These are phyloP conservation scores for Sporothrix globosa DNA, from an alignment of 2,329 filamentous ascomycete species.

Conservation along the genomic window DNA sequence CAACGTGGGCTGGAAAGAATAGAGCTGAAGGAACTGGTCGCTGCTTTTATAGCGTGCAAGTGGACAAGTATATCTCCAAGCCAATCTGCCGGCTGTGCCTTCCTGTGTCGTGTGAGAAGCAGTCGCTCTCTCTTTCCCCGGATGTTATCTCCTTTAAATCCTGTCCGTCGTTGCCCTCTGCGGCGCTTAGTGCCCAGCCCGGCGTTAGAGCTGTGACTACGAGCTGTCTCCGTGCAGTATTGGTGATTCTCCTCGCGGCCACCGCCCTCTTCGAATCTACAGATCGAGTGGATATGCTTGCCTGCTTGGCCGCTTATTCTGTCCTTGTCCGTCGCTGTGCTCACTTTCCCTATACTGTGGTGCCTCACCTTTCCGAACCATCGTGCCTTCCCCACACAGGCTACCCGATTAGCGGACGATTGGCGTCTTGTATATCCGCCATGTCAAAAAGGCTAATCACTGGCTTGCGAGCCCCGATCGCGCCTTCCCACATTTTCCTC, in stretches of 20 bases:
- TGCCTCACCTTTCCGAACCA: neutral
- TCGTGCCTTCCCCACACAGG: constrained; percentile 19
- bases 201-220: neutral
- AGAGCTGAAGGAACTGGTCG: no score
- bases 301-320: neutral
- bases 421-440: no score
- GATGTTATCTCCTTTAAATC: neutral
- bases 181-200: neutral
- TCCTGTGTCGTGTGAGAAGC: neutral
- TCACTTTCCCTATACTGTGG: constrained; percentile 6
- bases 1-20: no score
- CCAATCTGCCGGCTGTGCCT: neutral
- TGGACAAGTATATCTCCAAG: no score
- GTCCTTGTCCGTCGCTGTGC: neutral
- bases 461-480: neutral
- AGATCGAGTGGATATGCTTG: neutral
- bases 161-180: neutral
- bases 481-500: neutral
- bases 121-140: constrained; percentile 5
- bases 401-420: no score
- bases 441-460: neutral
- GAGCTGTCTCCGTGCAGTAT: neutral
- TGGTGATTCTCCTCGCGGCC: neutral
- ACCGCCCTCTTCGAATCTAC: neutral
- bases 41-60: no score